phyloP scores from a whole-genome alignment of 306 rosid species.

The Cicer chorassanicum region DNA sequence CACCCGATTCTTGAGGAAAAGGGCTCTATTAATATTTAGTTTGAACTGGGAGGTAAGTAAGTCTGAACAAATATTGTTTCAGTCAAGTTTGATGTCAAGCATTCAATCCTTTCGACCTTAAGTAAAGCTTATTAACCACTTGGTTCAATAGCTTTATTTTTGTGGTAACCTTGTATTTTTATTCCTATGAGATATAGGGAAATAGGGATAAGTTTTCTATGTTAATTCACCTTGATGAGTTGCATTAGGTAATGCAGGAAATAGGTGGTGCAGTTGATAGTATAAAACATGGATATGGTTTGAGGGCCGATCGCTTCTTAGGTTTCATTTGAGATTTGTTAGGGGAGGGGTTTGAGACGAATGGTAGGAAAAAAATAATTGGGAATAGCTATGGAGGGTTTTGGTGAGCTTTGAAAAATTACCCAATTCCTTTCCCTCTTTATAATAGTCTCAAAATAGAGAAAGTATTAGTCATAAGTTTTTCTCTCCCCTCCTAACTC shows the following conservation, averaged over 20 bases:
- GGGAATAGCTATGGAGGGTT: neutral
- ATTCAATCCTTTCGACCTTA: too few species aligned
- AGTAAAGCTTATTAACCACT: neutral
- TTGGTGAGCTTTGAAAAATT: too few species aligned
- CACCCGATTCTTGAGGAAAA: too few species aligned
- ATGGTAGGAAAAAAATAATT: neutral
- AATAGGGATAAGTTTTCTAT: neutral
- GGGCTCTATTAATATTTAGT: too few species aligned
- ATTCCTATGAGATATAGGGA: neutral
- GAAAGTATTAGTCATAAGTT: too few species aligned
- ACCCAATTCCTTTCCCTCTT: too few species aligned
- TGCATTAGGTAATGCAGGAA: neutral
- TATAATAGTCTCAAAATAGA: too few species aligned
- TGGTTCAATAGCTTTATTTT: neutral
- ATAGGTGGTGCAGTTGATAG: neutral
- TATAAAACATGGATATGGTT: neutral
- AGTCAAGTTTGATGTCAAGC: too few species aligned
- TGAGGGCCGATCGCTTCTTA: neutral
- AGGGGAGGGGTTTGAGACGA: neutral
- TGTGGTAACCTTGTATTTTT: neutral
- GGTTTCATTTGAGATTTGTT: neutral
- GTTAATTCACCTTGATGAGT: neutral
- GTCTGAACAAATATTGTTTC: too few species aligned
- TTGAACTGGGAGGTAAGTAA: too few species aligned
- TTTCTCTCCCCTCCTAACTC: too few species aligned